Percentiles rank a stretch among this genome's conserved stretches.
Conservation (phyloP, 2,329 filamentous ascomycete species). For the Botrytis elliptica region DNA sequence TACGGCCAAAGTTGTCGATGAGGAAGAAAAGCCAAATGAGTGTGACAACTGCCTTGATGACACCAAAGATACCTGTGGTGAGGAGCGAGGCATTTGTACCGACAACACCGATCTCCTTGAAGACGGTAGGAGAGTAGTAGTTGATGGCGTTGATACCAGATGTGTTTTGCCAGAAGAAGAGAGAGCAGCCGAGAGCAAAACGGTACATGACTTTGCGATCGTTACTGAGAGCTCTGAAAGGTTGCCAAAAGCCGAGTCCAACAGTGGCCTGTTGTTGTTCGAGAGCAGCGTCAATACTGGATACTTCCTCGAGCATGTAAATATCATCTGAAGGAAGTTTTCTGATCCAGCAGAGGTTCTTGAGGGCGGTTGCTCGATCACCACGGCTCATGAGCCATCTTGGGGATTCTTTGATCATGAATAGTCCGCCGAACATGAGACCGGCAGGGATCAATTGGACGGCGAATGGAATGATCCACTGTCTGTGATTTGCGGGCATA, state of each 20-base stretch:
- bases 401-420: conserved; percentile 69
- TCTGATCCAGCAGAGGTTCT: conserved; percentile 62
- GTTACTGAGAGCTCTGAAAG: conserved; percentile 47
- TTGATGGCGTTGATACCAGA: conserved; percentile 35
- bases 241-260: conserved; percentile 73
- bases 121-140: conserved; percentile 34
- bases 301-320: conserved; percentile 73
- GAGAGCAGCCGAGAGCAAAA: conserved; percentile 68
- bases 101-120: conserved; percentile 30
- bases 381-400: conserved; percentile 41
- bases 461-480: conserved; percentile 42
- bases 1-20: conserved; percentile 58
- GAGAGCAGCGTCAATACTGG: conserved; percentile 67
- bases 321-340: conserved; percentile 54
- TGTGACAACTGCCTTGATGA: conserved; percentile 30
- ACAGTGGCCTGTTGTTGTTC: conserved; percentile 62
- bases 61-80: conserved; percentile 33
- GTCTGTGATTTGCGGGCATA: conserved; percentile 30
- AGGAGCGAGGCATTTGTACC: conserved; percentile 31
- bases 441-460: conserved; percentile 41
- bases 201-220: conserved; percentile 48
- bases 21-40: conserved; percentile 54
- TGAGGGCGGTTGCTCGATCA: conserved; percentile 22
- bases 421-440: conserved; percentile 41
- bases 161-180: conserved; percentile 42